A percentile compares a stretch with the other conserved stretches of the same genome.
Evolutionary conservation across 768 basidiomycete species (phyloP).

Genomic region (Gyrodon lividus): DNA sequence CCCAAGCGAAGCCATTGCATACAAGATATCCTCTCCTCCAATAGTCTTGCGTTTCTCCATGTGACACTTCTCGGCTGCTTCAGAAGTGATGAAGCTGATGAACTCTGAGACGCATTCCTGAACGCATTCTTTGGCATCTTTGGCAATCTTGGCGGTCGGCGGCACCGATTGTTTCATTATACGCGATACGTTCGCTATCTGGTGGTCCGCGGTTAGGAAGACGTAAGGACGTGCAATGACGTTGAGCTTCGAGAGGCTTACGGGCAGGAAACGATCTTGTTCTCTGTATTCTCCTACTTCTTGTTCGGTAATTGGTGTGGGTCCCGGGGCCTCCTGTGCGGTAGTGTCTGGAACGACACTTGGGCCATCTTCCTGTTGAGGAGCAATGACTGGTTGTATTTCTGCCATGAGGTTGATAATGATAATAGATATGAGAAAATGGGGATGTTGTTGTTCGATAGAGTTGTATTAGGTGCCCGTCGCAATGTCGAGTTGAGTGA

Average conservation of each 20-base stretch:
- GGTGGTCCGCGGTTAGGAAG: slow-evolving; percentile 1
- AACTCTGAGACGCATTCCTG: slow-evolving; percentile 99
- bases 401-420: slow-evolving; percentile 32
- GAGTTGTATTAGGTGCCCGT: not conserved
- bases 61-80: slow-evolving; percentile 93
- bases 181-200: slow-evolving; percentile 98
- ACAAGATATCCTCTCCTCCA: slow-evolving; percentile 94
- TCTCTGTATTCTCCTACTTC: slow-evolving; percentile 94
- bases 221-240: not conserved
- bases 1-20: slow-evolving; percentile 90
- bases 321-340: slow-evolving; percentile 47
- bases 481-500: not conserved
- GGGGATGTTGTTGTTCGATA: not conserved
- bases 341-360: slow-evolving; percentile 25
- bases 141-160: slow-evolving; percentile 89
- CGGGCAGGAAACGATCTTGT: slow-evolving; percentile 93
- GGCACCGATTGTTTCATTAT: slow-evolving; percentile 96
- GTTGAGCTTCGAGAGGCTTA: slow-evolving; percentile 36
- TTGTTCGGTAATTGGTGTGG: slow-evolving; percentile 81
- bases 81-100: slow-evolving; percentile 96
- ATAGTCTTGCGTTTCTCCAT: slow-evolving; percentile 98
- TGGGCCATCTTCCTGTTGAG: slow-evolving; percentile 40
- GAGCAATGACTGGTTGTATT: slow-evolving; percentile 38
- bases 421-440: not conserved
- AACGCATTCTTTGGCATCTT: slow-evolving; percentile 97